Conservation (phyloP, 495 filamentous ascomycete species). For the Pseudomonodictys pantanalensis region DNA sequence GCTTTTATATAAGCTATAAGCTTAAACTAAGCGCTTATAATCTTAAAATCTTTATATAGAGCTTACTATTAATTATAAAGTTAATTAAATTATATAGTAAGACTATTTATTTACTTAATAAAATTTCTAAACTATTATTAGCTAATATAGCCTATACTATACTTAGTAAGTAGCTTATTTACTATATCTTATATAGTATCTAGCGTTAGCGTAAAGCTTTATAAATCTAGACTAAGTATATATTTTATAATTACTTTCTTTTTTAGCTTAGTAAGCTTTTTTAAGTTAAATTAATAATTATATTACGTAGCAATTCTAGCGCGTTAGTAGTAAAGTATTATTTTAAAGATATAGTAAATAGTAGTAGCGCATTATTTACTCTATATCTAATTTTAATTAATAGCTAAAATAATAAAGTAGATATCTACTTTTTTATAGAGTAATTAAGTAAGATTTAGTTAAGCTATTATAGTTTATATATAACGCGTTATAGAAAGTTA, state of each 20-base stretch:
- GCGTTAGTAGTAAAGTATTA: not conserved
- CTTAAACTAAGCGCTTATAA: too few relatives aligned
- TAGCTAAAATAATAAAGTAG: conserved; percentile 7
- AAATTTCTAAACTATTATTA: conserved; percentile 2
- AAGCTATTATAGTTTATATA: not conserved
- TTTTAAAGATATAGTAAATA: not conserved
- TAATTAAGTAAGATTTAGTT: not conserved
- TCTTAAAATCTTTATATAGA: too few relatives aligned
- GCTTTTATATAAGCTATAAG: too few relatives aligned
- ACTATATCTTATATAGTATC: conserved; percentile 2
- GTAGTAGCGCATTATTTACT: not conserved
- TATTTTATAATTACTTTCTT: too few relatives aligned
- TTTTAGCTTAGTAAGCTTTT: conserved; percentile 10
- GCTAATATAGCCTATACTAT: too few relatives aligned
- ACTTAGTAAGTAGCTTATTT: conserved; percentile 6
- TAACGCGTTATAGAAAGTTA: too few relatives aligned
- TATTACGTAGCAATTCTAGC: not conserved
- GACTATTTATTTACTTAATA: not conserved
- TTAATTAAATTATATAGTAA: conserved; percentile 3
- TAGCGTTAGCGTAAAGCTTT: conserved; percentile 7
- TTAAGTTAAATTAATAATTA: conserved; percentile 1
- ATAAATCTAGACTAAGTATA: conserved; percentile 9
- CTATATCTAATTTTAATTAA: conserved; percentile 1
- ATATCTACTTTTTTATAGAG: conserved; percentile 11
- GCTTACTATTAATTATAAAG: too few relatives aligned